phyloP scores from a whole-genome alignment of 176 grass and related monocot genomes.

The Tuctoria greenei region DNA sequence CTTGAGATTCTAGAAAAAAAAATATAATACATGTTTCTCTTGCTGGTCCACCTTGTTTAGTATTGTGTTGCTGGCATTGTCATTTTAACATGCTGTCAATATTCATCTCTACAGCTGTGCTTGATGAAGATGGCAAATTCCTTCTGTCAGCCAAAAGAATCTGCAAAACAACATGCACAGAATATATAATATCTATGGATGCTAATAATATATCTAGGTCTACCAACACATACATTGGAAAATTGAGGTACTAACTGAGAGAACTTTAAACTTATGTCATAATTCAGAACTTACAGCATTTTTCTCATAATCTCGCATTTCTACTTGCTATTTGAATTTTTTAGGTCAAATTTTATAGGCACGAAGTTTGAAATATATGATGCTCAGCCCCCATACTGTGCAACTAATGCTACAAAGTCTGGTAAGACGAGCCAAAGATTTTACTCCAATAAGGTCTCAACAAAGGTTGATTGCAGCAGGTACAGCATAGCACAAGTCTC shows the following conservation, averaged over 20 bases:
- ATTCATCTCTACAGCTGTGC: constrained; percentile 53
- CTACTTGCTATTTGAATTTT: constrained; percentile 25
- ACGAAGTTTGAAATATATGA: constrained; percentile 86
- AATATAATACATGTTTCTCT: neutral
- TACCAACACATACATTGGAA: constrained; percentile 70
- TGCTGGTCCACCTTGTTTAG: neutral
- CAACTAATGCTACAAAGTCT: constrained; percentile 28
- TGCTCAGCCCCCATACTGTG: constrained; percentile 46
- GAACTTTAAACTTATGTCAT: constrained; percentile 16
- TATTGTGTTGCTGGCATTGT: constrained; percentile 1
- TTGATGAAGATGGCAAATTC: constrained; percentile 82
- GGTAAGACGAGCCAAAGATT: constrained; percentile 61
- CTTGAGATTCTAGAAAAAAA: too few relatives aligned
- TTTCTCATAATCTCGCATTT: constrained; percentile 13
- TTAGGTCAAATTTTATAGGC: constrained; percentile 83
- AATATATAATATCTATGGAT: constrained; percentile 79
- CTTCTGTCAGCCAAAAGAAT: constrained; percentile 89
- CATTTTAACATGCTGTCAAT: constrained; percentile 30
- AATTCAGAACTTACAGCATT: constrained; percentile 25
- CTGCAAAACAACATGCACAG: constrained; percentile 63
- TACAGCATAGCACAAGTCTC: constrained; percentile 71
- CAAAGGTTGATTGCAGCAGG: constrained; percentile 46
- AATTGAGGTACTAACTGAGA: constrained; percentile 47
- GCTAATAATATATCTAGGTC: constrained; percentile 58
- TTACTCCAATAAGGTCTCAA: constrained; percentile 54